These are phyloP conservation scores for Camelina laxa DNA, from an alignment of 345 rosid species.

Conservation along the genomic window DNA sequence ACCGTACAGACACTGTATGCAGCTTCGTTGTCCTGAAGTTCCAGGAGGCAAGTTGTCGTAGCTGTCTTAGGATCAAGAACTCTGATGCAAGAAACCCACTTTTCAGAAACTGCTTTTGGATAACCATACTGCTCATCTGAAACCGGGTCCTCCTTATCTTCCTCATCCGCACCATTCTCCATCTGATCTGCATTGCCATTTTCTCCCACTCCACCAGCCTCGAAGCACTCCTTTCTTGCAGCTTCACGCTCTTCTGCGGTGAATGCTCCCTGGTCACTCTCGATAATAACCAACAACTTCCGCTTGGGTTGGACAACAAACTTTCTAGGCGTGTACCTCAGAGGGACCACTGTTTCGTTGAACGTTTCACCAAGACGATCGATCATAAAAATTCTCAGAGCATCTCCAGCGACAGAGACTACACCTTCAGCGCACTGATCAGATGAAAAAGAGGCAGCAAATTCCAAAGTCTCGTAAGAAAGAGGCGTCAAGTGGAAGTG, in stretches of 20 bases:
- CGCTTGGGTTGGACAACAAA: conserved; percentile 82
- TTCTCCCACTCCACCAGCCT: conserved; percentile 81
- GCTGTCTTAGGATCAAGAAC: conserved; percentile 88
- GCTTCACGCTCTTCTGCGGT: conserved; percentile 98
- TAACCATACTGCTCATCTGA: conserved; percentile 98
- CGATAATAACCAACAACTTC: conserved; percentile 81
- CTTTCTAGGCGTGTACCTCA: conserved; percentile 95
- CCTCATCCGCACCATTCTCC: conserved; percentile 58
- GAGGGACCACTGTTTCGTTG: conserved; percentile 86
- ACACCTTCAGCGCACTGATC: conserved; percentile 99
- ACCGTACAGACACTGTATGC: conserved; percentile 92
- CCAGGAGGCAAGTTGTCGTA: conserved; percentile 83
- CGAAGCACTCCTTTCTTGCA: conserved; percentile 85
- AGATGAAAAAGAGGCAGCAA: conserved; percentile 95
- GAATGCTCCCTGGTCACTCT: conserved; percentile 96
- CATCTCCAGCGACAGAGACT: conserved; percentile 94
- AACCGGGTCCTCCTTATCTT: conserved; percentile 81
- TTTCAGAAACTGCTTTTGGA: conserved; percentile 90
- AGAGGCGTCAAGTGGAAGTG: conserved; percentile 92
- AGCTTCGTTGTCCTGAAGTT: conserved; percentile 98
- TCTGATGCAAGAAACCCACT: conserved; percentile 98
- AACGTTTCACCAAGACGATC: conserved; percentile 97
- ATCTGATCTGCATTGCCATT: conserved; percentile 68
- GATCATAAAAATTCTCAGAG: conserved; percentile 89
- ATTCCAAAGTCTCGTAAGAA: conserved; percentile 94